phyloP scores from a whole-genome alignment of 495 filamentous ascomycete genomes.

The Aspergillus panamensis region DNA sequence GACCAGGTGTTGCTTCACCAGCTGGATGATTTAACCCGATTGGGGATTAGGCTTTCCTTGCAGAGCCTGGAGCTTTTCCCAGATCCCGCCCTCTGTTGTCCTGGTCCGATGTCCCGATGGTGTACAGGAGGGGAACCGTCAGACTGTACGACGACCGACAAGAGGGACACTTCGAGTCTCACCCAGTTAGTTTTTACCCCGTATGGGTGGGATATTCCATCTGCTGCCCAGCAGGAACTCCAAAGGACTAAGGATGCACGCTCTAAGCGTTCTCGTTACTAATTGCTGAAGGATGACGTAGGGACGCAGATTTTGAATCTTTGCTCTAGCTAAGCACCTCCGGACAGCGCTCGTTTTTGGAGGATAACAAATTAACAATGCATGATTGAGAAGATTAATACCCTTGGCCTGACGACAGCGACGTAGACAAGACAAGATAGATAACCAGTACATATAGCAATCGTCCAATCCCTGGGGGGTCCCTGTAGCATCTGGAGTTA shows the following conservation, averaged over 20 bases:
- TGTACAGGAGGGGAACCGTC: background rate
- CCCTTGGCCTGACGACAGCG: no score
- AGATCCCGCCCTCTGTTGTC: background rate
- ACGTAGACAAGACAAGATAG: no score
- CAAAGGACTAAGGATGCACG: background rate
- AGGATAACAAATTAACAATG: background rate
- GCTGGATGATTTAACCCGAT: background rate
- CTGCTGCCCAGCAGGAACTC: background rate
- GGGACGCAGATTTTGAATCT: background rate
- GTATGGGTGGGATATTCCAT: no score
- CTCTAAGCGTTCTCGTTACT: background rate
- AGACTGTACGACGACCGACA: no score
- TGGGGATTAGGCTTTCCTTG: slow-evolving; percentile 11
- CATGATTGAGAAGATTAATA: background rate
- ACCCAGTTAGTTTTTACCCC: no score
- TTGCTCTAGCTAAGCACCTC: no score
- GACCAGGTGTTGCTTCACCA: background rate
- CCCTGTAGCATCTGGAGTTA: no score
- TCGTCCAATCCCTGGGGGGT: no score
- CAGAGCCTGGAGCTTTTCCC: background rate
- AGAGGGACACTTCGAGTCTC: no score
- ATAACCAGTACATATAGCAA: no score
- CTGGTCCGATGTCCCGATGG: background rate
- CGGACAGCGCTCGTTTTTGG: background rate
- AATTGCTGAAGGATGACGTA: background rate